Conservation (phyloP, 1,139 yeast species). For the Suhomyces choctaworum region DNA sequence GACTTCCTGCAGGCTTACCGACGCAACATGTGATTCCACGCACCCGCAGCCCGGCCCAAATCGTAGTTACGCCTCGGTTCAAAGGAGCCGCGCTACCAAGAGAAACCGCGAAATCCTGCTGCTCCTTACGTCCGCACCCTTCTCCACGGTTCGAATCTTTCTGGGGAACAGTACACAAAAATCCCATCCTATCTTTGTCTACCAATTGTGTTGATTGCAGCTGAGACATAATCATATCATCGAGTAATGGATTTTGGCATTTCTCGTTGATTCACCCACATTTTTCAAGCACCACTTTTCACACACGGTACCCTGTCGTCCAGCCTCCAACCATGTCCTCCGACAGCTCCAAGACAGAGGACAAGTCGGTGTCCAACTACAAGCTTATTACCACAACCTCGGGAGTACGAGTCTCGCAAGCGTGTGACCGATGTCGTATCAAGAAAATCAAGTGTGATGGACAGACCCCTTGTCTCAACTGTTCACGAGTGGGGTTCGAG, state of each 20-base stretch:
- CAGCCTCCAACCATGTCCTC: slow-evolving; percentile 1
- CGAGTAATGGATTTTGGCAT: no score
- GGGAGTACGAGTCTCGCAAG: slow-evolving; percentile 63
- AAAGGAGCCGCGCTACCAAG: no score
- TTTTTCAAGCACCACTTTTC: no score
- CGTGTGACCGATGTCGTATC: slow-evolving; percentile 77
- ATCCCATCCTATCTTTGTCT: neutral
- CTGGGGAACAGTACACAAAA: neutral
- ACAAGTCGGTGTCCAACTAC: slow-evolving; percentile 25
- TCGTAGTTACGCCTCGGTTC: no score
- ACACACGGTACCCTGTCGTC: neutral
- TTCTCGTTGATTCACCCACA: no score
- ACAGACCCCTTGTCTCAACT: slow-evolving; percentile 66
- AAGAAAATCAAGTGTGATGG: slow-evolving; percentile 81
- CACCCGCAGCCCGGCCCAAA: no score
- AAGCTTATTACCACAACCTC: slow-evolving; percentile 43
- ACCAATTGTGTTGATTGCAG: neutral
- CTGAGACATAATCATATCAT: no score
- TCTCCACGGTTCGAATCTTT: neutral
- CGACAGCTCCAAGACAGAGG: slow-evolving; percentile 8
- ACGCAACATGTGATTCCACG: no score
- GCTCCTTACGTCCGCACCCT: neutral
- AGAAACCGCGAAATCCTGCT: neutral
- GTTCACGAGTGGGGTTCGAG: slow-evolving; percentile 61
- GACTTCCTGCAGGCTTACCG: no score